phyloP scores from a whole-genome alignment of 805 yeast species.

The Metschnikowia kunwiensis region DNA sequence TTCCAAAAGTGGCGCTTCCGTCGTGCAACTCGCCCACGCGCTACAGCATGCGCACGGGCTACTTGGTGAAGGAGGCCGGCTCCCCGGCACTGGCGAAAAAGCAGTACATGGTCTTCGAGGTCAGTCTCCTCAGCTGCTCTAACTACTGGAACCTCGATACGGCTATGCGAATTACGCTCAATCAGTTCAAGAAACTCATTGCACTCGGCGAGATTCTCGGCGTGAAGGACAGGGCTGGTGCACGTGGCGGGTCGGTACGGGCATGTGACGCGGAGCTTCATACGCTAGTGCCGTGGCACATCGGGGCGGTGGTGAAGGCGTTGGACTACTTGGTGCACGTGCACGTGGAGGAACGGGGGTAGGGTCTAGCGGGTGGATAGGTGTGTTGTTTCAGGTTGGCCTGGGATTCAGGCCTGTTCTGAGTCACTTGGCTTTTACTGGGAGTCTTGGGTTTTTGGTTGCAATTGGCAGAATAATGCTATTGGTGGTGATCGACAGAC shows the following conservation, averaged over 20 bases:
- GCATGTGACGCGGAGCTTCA: slow-evolving; percentile 8
- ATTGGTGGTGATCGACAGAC: too few relatives aligned
- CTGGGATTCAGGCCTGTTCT: too few relatives aligned
- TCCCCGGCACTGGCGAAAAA: slow-evolving; percentile 6
- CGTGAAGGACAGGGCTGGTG: slow-evolving; percentile 9
- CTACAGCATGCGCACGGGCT: slow-evolving; percentile 69
- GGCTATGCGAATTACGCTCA: slow-evolving; percentile 52
- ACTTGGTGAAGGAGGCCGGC: slow-evolving; percentile 45
- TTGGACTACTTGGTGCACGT: slow-evolving; percentile 59
- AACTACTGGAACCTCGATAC: slow-evolving; percentile 55
- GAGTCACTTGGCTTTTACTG: too few relatives aligned
- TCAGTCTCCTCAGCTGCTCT: slow-evolving; percentile 71
- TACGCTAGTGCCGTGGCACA: slow-evolving; percentile 67
- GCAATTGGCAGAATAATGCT: too few relatives aligned
- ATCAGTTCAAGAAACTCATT: slow-evolving; percentile 60
- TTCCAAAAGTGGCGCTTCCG: slow-evolving; percentile 61
- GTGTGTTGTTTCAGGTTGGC: too few relatives aligned
- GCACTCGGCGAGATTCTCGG: slow-evolving; percentile 42
- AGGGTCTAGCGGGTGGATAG: too few relatives aligned
- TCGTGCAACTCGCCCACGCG: slow-evolving; percentile 68
- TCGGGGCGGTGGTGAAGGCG: slow-evolving; percentile 61
- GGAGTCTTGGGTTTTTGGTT: too few relatives aligned
- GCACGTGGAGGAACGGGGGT: slow-evolving; percentile 33
- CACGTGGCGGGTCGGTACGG: slow-evolving; percentile 5
- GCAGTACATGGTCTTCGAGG: slow-evolving; percentile 48